Conservation (phyloP, 331 rosid species). For the Cydonia oblonga region DNA sequence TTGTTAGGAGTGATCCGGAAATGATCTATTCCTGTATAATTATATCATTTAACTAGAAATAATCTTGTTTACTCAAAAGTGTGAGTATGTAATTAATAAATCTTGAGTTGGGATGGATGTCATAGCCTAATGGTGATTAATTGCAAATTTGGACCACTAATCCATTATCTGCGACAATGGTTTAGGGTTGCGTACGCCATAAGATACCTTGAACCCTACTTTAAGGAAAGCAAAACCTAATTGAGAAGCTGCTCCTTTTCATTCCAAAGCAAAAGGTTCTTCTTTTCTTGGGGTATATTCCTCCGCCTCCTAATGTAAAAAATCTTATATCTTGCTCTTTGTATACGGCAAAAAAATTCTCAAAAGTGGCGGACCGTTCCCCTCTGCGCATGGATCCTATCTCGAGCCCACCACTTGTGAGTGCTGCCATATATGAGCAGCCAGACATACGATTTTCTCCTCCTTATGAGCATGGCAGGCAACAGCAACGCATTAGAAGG, state of each 20-base stretch:
- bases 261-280: background rate
- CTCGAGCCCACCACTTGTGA: background rate
- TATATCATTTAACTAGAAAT: background rate
- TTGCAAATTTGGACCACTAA: constrained; percentile 4
- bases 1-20: no score
- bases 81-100: background rate
- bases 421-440: background rate
- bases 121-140: background rate
- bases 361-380: background rate
- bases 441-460: background rate
- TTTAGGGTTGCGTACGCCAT: background rate
- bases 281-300: background rate
- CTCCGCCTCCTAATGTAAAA: background rate
- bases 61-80: background rate
- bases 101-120: constrained; percentile 1
- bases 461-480: background rate
- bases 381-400: background rate
- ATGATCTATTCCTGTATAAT: no score
- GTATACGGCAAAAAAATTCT: background rate
- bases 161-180: background rate
- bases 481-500: background rate
- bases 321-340: background rate
- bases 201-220: background rate
- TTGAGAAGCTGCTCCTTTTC: background rate
- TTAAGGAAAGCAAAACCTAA: background rate